phyloP scores from a whole-genome alignment of 202 grass and related monocot genomes.

The Musa balbisiana region DNA sequence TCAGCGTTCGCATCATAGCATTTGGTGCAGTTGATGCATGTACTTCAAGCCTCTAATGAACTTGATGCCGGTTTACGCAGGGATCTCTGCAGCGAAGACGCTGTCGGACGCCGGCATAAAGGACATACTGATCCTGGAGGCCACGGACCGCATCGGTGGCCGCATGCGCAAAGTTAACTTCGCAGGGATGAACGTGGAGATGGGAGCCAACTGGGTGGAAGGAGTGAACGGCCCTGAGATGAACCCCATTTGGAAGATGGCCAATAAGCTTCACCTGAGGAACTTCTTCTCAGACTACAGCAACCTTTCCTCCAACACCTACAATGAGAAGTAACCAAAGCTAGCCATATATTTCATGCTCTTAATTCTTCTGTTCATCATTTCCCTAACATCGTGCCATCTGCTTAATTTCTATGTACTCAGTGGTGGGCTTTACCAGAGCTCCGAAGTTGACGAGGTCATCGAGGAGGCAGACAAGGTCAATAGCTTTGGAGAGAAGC shows the following conservation, averaged over 20 bases:
- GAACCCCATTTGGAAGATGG: conserved; percentile 57
- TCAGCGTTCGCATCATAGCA: not conserved
- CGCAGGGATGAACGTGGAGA: conserved; percentile 43
- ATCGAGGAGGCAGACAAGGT: conserved; percentile 22
- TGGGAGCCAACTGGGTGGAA: conserved; percentile 61
- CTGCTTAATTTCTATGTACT: not conserved
- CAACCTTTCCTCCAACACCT: conserved; percentile 36
- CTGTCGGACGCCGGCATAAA: conserved; percentile 45
- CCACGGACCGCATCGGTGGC: conserved; percentile 42
- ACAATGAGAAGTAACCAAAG: conserved; percentile 33
- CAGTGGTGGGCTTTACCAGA: conserved; percentile 36
- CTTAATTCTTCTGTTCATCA: not conserved
- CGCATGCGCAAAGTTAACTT: conserved; percentile 46
- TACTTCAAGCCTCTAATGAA: not conserved
- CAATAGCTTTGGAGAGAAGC: conserved; percentile 7
- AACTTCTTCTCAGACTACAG: conserved; percentile 44
- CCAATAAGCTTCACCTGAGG: conserved; percentile 30
- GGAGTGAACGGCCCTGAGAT: conserved; percentile 33
- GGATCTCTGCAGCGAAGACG: conserved; percentile 63
- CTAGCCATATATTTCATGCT: not conserved
- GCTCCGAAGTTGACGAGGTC: conserved; percentile 22
- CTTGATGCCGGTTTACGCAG: conserved; percentile 2
- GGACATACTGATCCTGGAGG: conserved; percentile 54
- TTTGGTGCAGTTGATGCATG: too few relatives aligned
- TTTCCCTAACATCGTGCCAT: too few relatives aligned